Conservation (phyloP, 148 eudicot species). For the Arctostaphylos glauca region DNA sequence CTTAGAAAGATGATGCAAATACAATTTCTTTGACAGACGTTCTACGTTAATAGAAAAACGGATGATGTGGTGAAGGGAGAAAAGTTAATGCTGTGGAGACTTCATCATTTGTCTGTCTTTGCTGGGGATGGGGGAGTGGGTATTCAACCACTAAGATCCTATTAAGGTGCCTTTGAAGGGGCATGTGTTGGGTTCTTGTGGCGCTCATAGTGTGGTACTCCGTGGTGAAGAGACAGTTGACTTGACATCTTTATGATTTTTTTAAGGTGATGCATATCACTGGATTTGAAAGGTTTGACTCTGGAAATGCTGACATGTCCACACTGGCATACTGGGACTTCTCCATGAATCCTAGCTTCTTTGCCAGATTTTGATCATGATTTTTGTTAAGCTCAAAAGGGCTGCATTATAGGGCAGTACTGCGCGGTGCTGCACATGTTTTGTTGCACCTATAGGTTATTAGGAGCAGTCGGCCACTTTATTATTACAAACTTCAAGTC, state of each 20-base stretch:
- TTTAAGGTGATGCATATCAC: not conserved
- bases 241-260: not conserved
- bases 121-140: conserved; percentile 4
- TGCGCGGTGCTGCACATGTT: not conserved
- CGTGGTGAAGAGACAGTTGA: not conserved
- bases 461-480: not conserved
- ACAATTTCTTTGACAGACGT: not conserved
- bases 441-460: not conserved
- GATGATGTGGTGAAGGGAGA: not conserved
- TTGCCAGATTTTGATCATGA: not conserved
- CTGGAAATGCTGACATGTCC: not conserved
- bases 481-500: not conserved
- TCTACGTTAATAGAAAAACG: not conserved
- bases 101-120: not conserved
- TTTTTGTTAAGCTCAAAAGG: not conserved
- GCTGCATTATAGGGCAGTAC: not conserved
- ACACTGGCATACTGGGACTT: not conserved
- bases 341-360: not conserved
- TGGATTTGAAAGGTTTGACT: not conserved
- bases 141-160: not conserved
- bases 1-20: not conserved
- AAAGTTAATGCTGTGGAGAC: not conserved
- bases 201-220: not conserved
- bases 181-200: not conserved
- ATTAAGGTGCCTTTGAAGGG: not conserved